Conservation (phyloP, 768 basidiomycete genomes). For the Boletus rubescentipes region DNA sequence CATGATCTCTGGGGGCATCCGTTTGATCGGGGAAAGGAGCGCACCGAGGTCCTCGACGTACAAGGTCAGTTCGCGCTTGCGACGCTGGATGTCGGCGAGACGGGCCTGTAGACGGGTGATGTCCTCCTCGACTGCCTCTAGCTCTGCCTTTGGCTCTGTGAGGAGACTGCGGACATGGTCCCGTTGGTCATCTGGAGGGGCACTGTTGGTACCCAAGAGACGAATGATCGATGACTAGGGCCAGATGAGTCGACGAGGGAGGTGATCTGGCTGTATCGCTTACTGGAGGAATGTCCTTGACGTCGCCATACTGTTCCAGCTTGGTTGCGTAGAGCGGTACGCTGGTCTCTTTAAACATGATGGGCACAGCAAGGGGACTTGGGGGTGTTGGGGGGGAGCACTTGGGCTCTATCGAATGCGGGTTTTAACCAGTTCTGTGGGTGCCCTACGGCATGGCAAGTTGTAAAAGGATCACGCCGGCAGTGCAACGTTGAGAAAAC, state of each 20-base stretch:
- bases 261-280: conserved; percentile 4
- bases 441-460: conserved; percentile 10
- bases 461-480: conserved; percentile 6
- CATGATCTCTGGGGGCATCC: conserved; percentile 35
- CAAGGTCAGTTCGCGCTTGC: conserved; percentile 26
- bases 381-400: background rate
- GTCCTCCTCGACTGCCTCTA: conserved; percentile 25
- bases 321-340: conserved; percentile 24
- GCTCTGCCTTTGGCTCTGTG: conserved; percentile 27
- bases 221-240: conserved; percentile 32
- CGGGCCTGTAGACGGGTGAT: conserved; percentile 29
- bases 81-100: conserved; percentile 29
- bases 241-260: conserved; percentile 4
- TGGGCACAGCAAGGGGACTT: background rate
- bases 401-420: background rate
- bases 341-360: conserved; percentile 26
- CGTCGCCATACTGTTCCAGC: conserved; percentile 28
- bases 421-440: conserved; percentile 16
- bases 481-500: conserved; percentile 33
- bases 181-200: conserved; percentile 29
- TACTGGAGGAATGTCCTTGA: conserved; percentile 31
- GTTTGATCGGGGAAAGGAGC: conserved; percentile 33
- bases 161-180: conserved; percentile 27
- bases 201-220: conserved; percentile 26
- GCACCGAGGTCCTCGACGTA: conserved; percentile 35